These are phyloP conservation scores for Turritis glabra DNA, from an alignment of 345 rosid species.

Conservation along the genomic window DNA sequence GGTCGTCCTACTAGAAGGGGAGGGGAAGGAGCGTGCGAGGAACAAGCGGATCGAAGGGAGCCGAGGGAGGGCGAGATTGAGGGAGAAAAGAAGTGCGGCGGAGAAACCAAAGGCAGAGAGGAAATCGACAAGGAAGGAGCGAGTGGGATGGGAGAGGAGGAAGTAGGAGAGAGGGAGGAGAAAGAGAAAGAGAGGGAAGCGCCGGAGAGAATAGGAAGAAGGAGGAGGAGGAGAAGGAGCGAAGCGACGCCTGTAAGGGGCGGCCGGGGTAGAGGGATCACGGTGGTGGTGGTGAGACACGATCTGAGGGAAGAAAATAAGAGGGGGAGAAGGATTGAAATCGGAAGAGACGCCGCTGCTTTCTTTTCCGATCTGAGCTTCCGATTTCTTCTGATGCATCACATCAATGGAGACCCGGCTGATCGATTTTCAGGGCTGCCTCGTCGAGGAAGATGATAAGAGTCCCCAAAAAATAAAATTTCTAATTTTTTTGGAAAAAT, in stretches of 20 bases:
- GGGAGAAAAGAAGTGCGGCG: conserved; percentile 68
- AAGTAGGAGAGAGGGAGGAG: conserved; percentile 79
- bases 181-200: conserved; percentile 52
- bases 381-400: conserved; percentile 99
- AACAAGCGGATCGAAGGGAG: conserved; percentile 79
- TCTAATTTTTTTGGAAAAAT: too few species aligned
- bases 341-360: conserved; percentile 99
- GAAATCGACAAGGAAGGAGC: conserved; percentile 77
- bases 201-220: conserved; percentile 30
- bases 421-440: conserved; percentile 9
- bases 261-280: conserved; percentile 53
- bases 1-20: conserved; percentile 44
- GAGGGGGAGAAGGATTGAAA: conserved; percentile 71
- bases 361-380: conserved; percentile 99
- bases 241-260: conserved; percentile 70
- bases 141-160: conserved; percentile 79
- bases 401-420: conserved; percentile 41
- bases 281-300: conserved; percentile 41
- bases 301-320: conserved; percentile 45
- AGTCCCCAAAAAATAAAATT: not conserved
- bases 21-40: conserved; percentile 72
- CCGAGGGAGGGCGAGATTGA: conserved; percentile 77
- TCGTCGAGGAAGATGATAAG: conserved; percentile 1
- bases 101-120: conserved; percentile 85
- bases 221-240: conserved; percentile 31